A percentile compares a stretch with the other conserved stretches of the same genome.
These are phyloP conservation scores for Trichoderma atrobrunneum DNA, from an alignment of 2,329 filamentous ascomycete genomes.

Conservation along the genomic window DNA sequence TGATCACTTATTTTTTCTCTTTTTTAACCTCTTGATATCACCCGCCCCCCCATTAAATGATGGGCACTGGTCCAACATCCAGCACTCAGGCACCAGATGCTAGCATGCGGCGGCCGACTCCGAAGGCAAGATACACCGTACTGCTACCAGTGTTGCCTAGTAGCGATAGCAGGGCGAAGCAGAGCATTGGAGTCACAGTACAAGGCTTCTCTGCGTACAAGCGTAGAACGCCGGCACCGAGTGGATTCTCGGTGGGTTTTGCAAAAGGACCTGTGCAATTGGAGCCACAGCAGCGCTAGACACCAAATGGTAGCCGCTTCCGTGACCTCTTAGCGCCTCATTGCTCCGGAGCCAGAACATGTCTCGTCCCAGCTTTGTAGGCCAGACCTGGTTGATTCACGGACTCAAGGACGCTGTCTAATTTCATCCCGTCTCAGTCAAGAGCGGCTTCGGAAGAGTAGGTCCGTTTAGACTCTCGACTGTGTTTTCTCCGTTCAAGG, in stretches of 20 bases:
- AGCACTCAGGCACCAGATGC: background rate
- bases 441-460: constrained; percentile 4
- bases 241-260: constrained; percentile 24
- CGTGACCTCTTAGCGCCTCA: constrained; percentile 18
- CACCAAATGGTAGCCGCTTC: constrained; percentile 23
- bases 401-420: background rate
- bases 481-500: constrained; percentile 1
- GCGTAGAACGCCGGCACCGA: constrained; percentile 11
- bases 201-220: constrained; percentile 14
- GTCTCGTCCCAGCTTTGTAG: constrained; percentile 1
- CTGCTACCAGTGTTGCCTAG: background rate
- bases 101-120: constrained; percentile 4
- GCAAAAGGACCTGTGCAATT: constrained; percentile 27
- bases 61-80: background rate
- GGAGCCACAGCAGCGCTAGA: constrained; percentile 24
- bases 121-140: background rate
- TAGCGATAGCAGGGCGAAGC: background rate
- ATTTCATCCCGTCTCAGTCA: constrained; percentile 3
- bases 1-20: background rate
- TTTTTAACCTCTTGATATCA: background rate
- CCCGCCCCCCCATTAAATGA: background rate
- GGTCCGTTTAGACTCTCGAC: background rate
- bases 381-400: background rate
- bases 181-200: background rate
- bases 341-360: constrained; percentile 15